These are phyloP conservation scores for Penicillium malachiteum DNA, from an alignment of 495 filamentous ascomycete genomes.

Conservation along the genomic window DNA sequence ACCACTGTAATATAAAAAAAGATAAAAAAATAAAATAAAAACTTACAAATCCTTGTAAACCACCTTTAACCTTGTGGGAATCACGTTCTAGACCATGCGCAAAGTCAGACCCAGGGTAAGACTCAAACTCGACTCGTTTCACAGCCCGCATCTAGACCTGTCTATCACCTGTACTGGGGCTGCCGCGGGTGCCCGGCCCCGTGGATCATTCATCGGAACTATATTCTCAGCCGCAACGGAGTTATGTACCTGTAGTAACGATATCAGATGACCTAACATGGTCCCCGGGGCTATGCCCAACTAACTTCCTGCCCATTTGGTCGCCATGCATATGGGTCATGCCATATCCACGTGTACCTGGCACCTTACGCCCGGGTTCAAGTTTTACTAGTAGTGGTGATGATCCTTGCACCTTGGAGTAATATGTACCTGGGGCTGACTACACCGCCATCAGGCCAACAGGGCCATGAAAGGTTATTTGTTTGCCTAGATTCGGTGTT, in stretches of 20 bases:
- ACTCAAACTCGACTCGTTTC: not conserved
- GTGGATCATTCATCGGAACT: conserved; percentile 1
- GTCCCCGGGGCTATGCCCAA: not conserved
- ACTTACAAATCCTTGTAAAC: no score
- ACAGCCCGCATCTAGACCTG: conserved; percentile 8
- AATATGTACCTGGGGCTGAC: no score
- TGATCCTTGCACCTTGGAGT: not conserved
- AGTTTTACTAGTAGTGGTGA: no score
- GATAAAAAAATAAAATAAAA: no score
- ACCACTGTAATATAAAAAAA: no score
- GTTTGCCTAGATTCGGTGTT: no score
- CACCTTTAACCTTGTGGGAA: no score
- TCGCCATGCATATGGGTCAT: not conserved
- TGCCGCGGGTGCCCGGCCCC: not conserved
- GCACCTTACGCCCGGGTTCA: not conserved
- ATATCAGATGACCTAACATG: not conserved
- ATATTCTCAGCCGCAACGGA: conserved; percentile 18
- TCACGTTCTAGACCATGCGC: no score
- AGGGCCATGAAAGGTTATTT: no score
- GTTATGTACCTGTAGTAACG: not conserved
- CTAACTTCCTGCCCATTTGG: not conserved
- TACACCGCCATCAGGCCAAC: no score
- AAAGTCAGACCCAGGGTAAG: no score
- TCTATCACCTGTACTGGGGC: conserved; percentile 2
- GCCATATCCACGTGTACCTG: not conserved